Conservation (phyloP, 2,329 filamentous ascomycete species). For the Fusarium oxysporum region DNA sequence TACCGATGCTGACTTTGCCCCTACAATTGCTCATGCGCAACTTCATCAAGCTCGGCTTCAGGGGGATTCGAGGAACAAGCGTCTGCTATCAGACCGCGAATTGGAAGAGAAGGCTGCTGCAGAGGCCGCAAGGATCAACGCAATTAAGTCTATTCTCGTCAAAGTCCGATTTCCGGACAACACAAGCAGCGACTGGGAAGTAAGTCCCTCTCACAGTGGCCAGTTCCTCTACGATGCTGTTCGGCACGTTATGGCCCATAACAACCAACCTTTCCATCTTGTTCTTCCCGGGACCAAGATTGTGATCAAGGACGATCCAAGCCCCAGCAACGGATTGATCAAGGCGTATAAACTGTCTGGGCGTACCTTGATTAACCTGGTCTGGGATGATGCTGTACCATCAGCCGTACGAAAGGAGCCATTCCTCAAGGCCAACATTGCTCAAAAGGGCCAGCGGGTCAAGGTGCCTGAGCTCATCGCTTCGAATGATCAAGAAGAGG, state of each 20-base stretch:
- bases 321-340: conserved; percentile 70
- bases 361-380: conserved; percentile 78
- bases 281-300: conserved; percentile 69
- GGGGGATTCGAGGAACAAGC: conserved; percentile 74
- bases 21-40: conserved; percentile 80
- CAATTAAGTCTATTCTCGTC: conserved; percentile 76
- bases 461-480: conserved; percentile 69
- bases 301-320: conserved; percentile 60
- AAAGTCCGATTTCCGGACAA: conserved; percentile 92
- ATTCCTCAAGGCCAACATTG: conserved; percentile 69
- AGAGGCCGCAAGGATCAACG: conserved; percentile 72
- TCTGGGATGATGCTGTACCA: conserved; percentile 76
- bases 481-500: conserved; percentile 54
- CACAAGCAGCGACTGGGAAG: conserved; percentile 78
- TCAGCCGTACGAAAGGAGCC: conserved; percentile 63
- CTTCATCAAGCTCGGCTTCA: conserved; percentile 77
- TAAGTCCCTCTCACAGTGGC: conserved; percentile 76
- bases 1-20: conserved; percentile 81
- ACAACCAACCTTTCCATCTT: conserved; percentile 76
- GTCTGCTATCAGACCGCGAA: conserved; percentile 86
- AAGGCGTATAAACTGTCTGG: conserved; percentile 76
- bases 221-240: conserved; percentile 80
- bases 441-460: conserved; percentile 73
- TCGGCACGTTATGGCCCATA: conserved; percentile 73
- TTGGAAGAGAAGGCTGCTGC: conserved; percentile 76